A percentile compares a stretch with the other conserved stretches of the same genome.
These are phyloP conservation scores for Coemansia sp. DNA, from an alignment of 192 early-diverging fungal species.

Conservation along the genomic window DNA sequence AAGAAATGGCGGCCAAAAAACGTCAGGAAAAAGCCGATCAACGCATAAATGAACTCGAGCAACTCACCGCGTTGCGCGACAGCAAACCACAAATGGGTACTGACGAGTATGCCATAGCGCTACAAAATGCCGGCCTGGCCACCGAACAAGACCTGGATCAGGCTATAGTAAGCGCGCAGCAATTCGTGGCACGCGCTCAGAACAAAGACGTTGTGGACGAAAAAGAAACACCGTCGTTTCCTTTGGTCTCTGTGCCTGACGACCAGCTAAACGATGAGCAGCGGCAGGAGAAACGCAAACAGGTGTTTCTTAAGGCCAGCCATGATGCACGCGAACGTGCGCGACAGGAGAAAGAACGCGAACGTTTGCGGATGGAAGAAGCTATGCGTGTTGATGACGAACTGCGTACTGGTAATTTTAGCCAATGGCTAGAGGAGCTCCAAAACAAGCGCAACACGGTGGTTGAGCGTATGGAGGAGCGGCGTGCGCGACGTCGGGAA, in stretches of 20 bases:
- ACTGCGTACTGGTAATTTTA: constrained; percentile 63
- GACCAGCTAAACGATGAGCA: constrained; percentile 75
- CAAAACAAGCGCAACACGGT: constrained; percentile 61
- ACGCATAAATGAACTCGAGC: constrained; percentile 66
- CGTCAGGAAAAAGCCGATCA: constrained; percentile 78
- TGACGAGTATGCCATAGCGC: constrained; percentile 38
- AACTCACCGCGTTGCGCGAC: constrained; percentile 33
- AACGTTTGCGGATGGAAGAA: constrained; percentile 57
- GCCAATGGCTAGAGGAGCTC: constrained; percentile 71
- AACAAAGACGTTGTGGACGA: constrained; percentile 82
- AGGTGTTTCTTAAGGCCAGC: constrained; percentile 73
- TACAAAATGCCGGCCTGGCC: constrained; percentile 64
- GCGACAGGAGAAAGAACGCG: constrained; percentile 69
- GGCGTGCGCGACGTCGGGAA: constrained; percentile 70
- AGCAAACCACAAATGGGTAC: constrained; percentile 29
- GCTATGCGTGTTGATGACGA: constrained; percentile 70
- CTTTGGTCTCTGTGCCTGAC: constrained; percentile 76
- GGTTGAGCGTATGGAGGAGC: constrained; percentile 70
- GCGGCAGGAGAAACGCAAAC: constrained; percentile 82
- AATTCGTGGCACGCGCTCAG: constrained; percentile 65
- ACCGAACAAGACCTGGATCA: constrained; percentile 73
- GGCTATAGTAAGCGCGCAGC: constrained; percentile 68
- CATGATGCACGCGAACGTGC: constrained; percentile 75
- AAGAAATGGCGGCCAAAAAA: constrained; percentile 78
- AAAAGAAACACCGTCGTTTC: constrained; percentile 73